Percentiles rank a stretch among this genome's conserved stretches.
phyloP scores from a whole-genome alignment of 2,329 filamentous ascomycete species.

The Magnaporthales sp. region DNA sequence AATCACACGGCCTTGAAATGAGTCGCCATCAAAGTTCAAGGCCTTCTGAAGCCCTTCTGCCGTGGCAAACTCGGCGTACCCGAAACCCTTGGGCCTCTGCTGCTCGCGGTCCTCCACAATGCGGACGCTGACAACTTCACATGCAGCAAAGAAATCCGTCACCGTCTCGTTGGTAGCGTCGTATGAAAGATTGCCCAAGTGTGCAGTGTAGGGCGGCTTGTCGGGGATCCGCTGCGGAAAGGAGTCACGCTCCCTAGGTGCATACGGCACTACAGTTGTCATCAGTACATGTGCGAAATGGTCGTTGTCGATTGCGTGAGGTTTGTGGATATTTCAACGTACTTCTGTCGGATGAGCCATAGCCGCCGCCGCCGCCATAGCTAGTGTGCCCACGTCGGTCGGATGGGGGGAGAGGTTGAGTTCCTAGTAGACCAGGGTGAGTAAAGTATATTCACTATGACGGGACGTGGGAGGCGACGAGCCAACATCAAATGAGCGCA shows the following conservation, averaged over 20 bases:
- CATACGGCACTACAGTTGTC: conserved; percentile 28
- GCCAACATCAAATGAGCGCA: not conserved
- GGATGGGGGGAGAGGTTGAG: conserved; percentile 45
- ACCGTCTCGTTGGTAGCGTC: conserved; percentile 81
- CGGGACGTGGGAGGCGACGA: conserved; percentile 15
- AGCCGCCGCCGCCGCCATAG: conserved; percentile 19
- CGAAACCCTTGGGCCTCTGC: conserved; percentile 92
- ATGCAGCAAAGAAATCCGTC: conserved; percentile 75
- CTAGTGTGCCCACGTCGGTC: conserved; percentile 27
- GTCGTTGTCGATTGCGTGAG: not conserved
- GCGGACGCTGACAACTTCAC: conserved; percentile 81
- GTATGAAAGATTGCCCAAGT: conserved; percentile 94
- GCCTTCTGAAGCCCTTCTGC: conserved; percentile 89
- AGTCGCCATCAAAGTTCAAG: conserved; percentile 69
- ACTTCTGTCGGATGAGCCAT: conserved; percentile 11
- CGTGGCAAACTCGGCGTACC: conserved; percentile 88
- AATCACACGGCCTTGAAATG: conserved; percentile 82
- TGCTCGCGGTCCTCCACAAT: conserved; percentile 96
- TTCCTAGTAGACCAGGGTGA: conserved; percentile 30
- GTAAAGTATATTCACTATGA: not conserved
- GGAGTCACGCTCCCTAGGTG: conserved; percentile 51
- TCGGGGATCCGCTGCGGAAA: conserved; percentile 68
- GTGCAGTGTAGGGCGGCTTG: conserved; percentile 89
- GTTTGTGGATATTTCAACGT: not conserved
- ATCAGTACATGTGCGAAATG: conserved; percentile 25